Percentiles rank a stretch among this genome's conserved stretches.
Evolutionary conservation across 202 grass and related monocot species (phyloP).

Genomic region (Elaeis oleifera): DNA sequence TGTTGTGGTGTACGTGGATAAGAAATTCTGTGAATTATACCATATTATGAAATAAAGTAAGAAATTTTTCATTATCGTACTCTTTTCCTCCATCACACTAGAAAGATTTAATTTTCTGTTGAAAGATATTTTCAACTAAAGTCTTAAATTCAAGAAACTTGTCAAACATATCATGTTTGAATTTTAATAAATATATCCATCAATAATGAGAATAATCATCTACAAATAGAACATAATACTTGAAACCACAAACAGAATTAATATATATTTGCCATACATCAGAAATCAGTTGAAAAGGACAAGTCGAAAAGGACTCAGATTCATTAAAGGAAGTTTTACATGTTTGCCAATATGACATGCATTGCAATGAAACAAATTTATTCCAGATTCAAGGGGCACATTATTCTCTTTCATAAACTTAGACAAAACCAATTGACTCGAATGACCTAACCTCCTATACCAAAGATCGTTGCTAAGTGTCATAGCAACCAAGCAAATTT

Average conservation of each 20-base stretch:
- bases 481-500: neutral
- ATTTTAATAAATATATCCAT: neutral
- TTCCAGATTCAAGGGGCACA: neutral
- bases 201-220: neutral
- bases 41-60: neutral
- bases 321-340: neutral
- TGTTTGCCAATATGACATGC: neutral
- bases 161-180: neutral
- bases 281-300: neutral
- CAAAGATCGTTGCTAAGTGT: neutral
- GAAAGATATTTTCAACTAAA: neutral
- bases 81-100: neutral
- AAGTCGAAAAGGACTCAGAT: neutral
- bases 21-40: neutral
- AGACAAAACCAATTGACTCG: neutral
- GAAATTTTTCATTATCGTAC: neutral
- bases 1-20: neutral
- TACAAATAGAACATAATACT: neutral
- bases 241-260: neutral
- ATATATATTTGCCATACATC: neutral
- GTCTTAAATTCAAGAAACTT: neutral
- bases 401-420: neutral
- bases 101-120: neutral
- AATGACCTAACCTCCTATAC: neutral
- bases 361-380: neutral